phyloP scores from a whole-genome alignment of 2,329 filamentous ascomycete species.

The Verticillium albo-atrum region DNA sequence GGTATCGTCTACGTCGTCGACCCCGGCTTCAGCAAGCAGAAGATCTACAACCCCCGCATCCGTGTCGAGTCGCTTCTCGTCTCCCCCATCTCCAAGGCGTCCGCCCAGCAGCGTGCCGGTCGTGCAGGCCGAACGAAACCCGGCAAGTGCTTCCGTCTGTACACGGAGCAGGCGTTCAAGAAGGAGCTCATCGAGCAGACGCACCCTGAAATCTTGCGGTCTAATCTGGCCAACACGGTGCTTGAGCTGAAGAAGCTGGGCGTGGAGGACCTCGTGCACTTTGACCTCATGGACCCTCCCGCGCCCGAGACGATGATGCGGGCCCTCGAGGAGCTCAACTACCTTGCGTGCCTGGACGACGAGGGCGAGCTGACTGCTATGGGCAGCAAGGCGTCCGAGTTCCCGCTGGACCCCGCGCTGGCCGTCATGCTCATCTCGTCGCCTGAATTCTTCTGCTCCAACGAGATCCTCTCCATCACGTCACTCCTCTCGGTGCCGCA shows the following conservation, averaged over 20 bases:
- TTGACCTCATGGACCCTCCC: conserved; percentile 97
- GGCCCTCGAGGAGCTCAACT: conserved; percentile 95
- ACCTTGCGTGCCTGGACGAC: conserved; percentile 92
- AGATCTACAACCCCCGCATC: conserved; percentile 96
- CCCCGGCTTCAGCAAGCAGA: conserved; percentile 98
- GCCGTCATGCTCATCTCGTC: conserved; percentile 98
- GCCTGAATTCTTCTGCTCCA: conserved; percentile 97
- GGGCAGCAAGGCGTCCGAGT: conserved; percentile 85
- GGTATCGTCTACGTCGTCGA: conserved; percentile 99
- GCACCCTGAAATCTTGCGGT: conserved; percentile 91
- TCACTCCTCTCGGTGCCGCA: conserved; percentile 92
- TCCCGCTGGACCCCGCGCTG: conserved; percentile 87
- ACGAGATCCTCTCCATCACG: conserved; percentile 94
- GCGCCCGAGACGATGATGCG: conserved; percentile 98
- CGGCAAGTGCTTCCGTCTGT: conserved; percentile 96
- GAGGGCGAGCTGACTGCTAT: conserved; percentile 88
- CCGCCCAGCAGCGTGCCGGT: conserved; percentile 94
- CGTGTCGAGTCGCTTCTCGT: conserved; percentile 96
- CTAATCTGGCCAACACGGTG: conserved; percentile 91
- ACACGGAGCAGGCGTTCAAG: conserved; percentile 94
- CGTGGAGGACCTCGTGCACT: conserved; percentile 92
- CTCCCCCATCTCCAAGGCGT: conserved; percentile 95
- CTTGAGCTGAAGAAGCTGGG: conserved; percentile 96
- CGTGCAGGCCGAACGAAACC: conserved; percentile 98
- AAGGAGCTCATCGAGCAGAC: conserved; percentile 97